Evolutionary conservation across 768 basidiomycete genomes (phyloP), one percentile per base, ranked within the genome.

Genomic region (Boletus speciosus): DNA sequence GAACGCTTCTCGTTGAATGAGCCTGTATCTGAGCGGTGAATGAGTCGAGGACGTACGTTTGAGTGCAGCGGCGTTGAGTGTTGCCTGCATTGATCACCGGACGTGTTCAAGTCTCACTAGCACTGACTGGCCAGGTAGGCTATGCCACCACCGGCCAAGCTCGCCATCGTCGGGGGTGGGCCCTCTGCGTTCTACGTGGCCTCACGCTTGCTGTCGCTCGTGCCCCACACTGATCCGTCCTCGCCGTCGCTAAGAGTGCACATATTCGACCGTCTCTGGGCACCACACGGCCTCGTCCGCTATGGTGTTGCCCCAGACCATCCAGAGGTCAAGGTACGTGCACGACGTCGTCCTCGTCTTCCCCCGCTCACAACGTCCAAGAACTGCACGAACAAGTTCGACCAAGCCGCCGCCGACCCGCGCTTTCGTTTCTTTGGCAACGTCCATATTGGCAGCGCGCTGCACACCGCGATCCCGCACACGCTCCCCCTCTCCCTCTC

Each of bases 291-390:
- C 1, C 79, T 98, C 1, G 94, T 97, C 4, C 78, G 97, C 42
- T 99, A 95, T 65, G 95, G 97, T 0, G 95, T 99, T 14, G 96
- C 97, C 11, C 96, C 96, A 41, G 96, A 98, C 74, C 96, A 98
- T 71, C 93, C 97, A 10, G 96, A 98, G 75, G 95, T 98, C 70
- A 99, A 98, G 83, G 96, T 63, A 49, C 50, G 55, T 39, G 32
- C 41, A 16, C 32, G 31, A 15, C 51, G 25, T 44, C 42, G 19
- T 10, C 52, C 3, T 48, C 47, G 40, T 46, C 53, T 21, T 39
- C 47, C 51, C 29, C 21, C 19, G 47, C 64, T 66, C 39, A 61
- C 52, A 2, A 15, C 10, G 21, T n/a, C 21, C 43, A 45, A 98
- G 95, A 98, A 98, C 71, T 97, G 94, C 73, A 93, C 88, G 23